Base-by-base conservation (phyloP, 306 rosid species). In the Senna siamea region DNA sequence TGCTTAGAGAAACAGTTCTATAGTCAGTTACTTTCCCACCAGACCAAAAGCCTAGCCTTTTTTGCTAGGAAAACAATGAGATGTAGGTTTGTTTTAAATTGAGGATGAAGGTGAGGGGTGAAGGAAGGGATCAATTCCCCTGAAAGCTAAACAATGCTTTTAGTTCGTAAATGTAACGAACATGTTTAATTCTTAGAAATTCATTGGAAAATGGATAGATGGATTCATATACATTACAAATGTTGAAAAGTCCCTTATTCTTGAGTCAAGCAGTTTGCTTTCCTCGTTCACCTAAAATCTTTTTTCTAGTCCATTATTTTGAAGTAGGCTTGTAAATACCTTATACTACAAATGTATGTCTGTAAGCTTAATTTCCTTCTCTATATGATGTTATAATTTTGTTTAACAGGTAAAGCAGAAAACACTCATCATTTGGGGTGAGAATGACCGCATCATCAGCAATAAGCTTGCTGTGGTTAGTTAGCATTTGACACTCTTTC, bases 401-500 rank as follows among this genome's bases (percentile, higher is more conserved):
- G 76, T 73, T 74, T 17, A 70, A 65, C 86, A 91, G 98, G 96
- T 89, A 66, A 89, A 87, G 78, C 97, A 94, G 87, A 87, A 85
- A 82, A 84, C 97, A 23, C 90, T 91, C 20, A 85, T 94, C 84
- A 87, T 94, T 69, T 94, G 97, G 97, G 98, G 98, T 6, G 98
- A 89, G 90, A 86, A 91, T 40, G 97, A 94, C 79, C 87, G 79
- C 75, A 87, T 91, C 63, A 78, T 94, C 84, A 87, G 82, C 87
- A 85, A 80, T 82, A 89, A 87, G 85, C 85, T 94, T 84, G 98
- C 85, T 68, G 92, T 88, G 97, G 97, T 94, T 75, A 91, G 83
- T 81, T 43, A 30, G 69, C 69, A 41, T 62, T 18, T 66, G 19
- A 22, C 51, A 15, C 69, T 60, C 58, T 38, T 75, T 78, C 70